Conservation (phyloP, 2,329 filamentous ascomycete species). For the Fusarium sp. region DNA sequence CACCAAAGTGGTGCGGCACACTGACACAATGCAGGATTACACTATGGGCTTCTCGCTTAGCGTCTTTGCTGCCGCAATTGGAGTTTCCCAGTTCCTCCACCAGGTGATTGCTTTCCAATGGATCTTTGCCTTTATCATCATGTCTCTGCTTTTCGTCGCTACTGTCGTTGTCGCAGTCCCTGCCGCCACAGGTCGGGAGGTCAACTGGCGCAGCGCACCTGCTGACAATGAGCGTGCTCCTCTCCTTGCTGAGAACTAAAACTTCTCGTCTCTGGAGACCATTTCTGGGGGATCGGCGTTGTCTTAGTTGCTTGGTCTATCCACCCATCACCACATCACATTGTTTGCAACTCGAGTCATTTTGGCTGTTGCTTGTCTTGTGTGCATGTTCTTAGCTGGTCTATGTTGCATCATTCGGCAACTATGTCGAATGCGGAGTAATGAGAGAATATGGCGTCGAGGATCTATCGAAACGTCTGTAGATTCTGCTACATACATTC, state of each 20-base stretch:
- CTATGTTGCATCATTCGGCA: constrained; percentile 24
- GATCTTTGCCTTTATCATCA: constrained; percentile 92
- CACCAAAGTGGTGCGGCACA: neutral
- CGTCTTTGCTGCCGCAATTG: constrained; percentile 79
- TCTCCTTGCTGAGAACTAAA: constrained; percentile 64
- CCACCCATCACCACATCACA: neutral
- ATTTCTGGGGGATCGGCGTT: neutral
- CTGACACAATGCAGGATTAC: constrained; percentile 64
- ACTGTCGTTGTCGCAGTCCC: constrained; percentile 76
- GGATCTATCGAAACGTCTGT: constrained; percentile 14
- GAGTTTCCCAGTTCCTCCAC: constrained; percentile 79
- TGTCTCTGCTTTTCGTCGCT: constrained; percentile 77
- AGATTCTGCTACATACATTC: constrained; percentile 10
- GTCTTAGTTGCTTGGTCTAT: neutral
- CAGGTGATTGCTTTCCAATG: constrained; percentile 85
- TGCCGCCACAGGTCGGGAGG: constrained; percentile 69
- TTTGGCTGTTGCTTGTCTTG: constrained; percentile 14
- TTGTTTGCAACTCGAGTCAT: constrained; percentile 1
- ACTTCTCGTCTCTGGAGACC: neutral
- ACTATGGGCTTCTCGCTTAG: constrained; percentile 85
- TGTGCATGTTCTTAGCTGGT: constrained; percentile 15
- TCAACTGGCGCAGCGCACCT: constrained; percentile 59
- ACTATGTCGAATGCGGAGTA: constrained; percentile 30
- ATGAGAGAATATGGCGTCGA: constrained; percentile 34
- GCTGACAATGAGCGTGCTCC: constrained; percentile 71